phyloP scores from a whole-genome alignment of 768 basidiomycete species.

The Holtermanniella nyarrowii region DNA sequence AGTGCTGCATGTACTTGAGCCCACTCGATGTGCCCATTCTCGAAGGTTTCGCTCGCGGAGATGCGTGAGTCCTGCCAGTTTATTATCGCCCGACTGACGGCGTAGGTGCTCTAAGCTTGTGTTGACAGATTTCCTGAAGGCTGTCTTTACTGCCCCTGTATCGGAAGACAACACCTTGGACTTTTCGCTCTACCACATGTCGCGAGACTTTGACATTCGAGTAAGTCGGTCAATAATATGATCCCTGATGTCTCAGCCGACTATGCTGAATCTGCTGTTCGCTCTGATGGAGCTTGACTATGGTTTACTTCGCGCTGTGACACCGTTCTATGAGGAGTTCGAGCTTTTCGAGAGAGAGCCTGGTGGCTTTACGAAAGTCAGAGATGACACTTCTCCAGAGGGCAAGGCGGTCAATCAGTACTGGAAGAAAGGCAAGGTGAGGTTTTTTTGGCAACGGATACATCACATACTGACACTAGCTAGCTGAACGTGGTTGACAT shows the following conservation, averaged over 20 bases:
- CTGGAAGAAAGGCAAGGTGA: slow-evolving; percentile 33
- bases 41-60: slow-evolving; percentile 42
- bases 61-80: background rate
- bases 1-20: slow-evolving; percentile 54
- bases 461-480: background rate
- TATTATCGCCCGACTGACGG: background rate
- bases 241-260: slow-evolving; percentile 33
- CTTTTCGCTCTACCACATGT: slow-evolving; percentile 8
- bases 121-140: background rate
- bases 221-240: slow-evolving; percentile 22
- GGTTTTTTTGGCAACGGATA: slow-evolving; percentile 18
- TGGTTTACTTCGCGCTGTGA: slow-evolving; percentile 45
- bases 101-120: background rate
- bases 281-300: slow-evolving; percentile 49
- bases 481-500: slow-evolving; percentile 43
- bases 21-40: slow-evolving; percentile 46
- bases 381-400: slow-evolving; percentile 35
- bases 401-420: slow-evolving; percentile 38
- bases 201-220: slow-evolving; percentile 41
- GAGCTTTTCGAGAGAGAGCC: slow-evolving; percentile 32
- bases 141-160: background rate
- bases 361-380: slow-evolving; percentile 34
- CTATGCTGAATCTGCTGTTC: slow-evolving; percentile 46
- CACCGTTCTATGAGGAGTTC: slow-evolving; percentile 47
- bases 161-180: slow-evolving; percentile 9